Conservation (phyloP, 2,329 filamentous ascomycete genomes). For the Aspergillus puulaauensis region DNA sequence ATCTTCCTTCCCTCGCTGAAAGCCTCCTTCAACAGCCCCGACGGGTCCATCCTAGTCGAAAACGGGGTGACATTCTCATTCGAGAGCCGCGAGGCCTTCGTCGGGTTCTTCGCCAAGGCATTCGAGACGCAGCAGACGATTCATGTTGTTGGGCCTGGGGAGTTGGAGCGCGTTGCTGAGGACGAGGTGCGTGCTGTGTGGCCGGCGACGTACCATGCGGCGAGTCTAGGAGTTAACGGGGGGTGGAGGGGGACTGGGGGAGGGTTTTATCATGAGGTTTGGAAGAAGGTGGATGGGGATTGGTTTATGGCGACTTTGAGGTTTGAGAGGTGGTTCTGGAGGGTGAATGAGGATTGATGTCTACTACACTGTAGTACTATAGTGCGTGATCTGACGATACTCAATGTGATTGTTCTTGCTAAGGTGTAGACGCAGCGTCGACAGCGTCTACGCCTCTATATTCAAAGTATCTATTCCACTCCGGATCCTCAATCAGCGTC, state of each 20-base stretch:
- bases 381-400: neutral
- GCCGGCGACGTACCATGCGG: neutral
- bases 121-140: conserved; percentile 6
- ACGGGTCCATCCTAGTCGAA: neutral
- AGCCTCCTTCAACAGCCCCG: neutral
- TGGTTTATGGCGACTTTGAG: neutral
- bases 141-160: conserved; percentile 1
- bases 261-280: conserved; percentile 5
- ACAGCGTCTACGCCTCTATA: conserved; percentile 36
- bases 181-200: neutral
- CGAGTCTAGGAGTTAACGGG: neutral
- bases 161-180: neutral
- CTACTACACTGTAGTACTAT: no score
- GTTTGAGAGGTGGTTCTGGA: neutral
- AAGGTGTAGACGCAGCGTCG: neutral
- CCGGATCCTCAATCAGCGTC: conserved; percentile 33
- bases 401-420: no score
- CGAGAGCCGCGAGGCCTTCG: neutral
- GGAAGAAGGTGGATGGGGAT: neutral
- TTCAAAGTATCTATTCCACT: conserved; percentile 41
- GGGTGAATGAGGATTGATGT: neutral
- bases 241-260: neutral
- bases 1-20: neutral
- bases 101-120: neutral
- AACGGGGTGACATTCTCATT: neutral